Evolutionary conservation across 2,329 filamentous ascomycete genomes (phyloP).

Genomic region (Ophiocordyceps polyrhachis-furcata): DNA sequence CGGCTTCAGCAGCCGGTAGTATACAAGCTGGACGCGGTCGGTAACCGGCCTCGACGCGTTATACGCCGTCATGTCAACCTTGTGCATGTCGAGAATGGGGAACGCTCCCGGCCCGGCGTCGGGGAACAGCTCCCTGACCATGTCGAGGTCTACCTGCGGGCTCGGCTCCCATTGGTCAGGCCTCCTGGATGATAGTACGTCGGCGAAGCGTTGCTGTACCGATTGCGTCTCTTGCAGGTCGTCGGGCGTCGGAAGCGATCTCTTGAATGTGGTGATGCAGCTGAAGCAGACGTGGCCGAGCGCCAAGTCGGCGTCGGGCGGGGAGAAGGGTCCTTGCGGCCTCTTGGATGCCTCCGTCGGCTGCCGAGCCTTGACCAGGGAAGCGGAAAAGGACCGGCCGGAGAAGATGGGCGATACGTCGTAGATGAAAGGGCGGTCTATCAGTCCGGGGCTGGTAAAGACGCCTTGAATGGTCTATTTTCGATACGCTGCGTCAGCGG

Average conservation of each 20-base stretch:
- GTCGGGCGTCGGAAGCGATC: conserved; percentile 16
- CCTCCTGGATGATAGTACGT: conserved; percentile 17
- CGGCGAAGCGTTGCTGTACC: conserved; percentile 22
- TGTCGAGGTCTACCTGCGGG: conserved; percentile 27
- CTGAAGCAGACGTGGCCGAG: conserved; percentile 28
- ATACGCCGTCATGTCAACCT: conserved; percentile 30
- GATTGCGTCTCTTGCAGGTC: conserved; percentile 19
- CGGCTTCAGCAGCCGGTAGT: conserved; percentile 28
- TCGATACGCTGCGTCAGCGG: too few relatives aligned
- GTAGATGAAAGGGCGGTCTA: conserved; percentile 34
- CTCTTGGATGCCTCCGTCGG: conserved; percentile 19
- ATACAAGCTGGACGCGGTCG: conserved; percentile 27
- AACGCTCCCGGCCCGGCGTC: conserved; percentile 22
- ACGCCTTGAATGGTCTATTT: conserved; percentile 35
- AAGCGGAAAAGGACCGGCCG: conserved; percentile 29
- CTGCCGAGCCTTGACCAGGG: conserved; percentile 29
- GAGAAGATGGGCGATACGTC: conserved; percentile 24
- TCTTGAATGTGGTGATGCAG: conserved; percentile 33
- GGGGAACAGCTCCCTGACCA: conserved; percentile 16
- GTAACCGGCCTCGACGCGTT: conserved; percentile 23
- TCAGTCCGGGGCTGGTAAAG: conserved; percentile 28
- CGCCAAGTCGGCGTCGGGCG: conserved; percentile 18
- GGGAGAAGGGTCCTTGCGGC: conserved; percentile 17
- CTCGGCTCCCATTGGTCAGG: conserved; percentile 24
- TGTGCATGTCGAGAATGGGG: conserved; percentile 32